Conservation (phyloP, 257 asterid genomes). For the Nicotiana obtusifolia region DNA sequence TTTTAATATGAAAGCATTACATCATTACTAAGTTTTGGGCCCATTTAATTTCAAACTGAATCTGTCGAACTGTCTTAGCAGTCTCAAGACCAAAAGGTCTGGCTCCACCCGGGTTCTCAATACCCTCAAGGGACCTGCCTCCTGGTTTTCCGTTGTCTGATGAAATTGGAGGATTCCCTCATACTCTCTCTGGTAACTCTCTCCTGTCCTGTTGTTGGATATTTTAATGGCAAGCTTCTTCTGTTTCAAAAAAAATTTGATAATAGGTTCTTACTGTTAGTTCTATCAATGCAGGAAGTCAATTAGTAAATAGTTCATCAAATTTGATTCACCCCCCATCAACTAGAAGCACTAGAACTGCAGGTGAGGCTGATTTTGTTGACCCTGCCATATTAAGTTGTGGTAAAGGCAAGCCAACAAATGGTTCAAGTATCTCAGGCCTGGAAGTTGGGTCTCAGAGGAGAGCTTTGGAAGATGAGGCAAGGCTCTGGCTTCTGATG, state of each 20-base stretch:
- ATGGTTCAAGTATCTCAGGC: constrained; percentile 29
- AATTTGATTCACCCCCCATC: constrained; percentile 33
- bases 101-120: constrained; percentile 81
- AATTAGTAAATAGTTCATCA: constrained; percentile 36
- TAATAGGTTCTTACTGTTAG: neutral
- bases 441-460: constrained; percentile 35
- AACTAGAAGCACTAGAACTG: constrained; percentile 29
- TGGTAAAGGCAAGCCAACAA: constrained; percentile 36
- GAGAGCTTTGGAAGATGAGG: constrained; percentile 46
- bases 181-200: constrained; percentile 46
- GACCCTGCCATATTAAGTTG: constrained; percentile 46
- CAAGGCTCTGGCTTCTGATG: constrained; percentile 64
- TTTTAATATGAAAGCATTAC: neutral
- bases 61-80: constrained; percentile 22
- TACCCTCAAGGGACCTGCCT: constrained; percentile 70
- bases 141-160: constrained; percentile 68
- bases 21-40: neutral
- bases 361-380: constrained; percentile 36
- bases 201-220: neutral
- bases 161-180: constrained; percentile 37
- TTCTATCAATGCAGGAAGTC: constrained; percentile 41
- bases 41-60: neutral
- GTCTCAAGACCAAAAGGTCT: constrained; percentile 56
- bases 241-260: neutral
- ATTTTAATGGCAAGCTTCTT: neutral